A percentile compares a stretch with the other conserved stretches of the same genome.
Evolutionary conservation across 345 rosid species (phyloP).

Genomic region (Boechera retrofracta): DNA sequence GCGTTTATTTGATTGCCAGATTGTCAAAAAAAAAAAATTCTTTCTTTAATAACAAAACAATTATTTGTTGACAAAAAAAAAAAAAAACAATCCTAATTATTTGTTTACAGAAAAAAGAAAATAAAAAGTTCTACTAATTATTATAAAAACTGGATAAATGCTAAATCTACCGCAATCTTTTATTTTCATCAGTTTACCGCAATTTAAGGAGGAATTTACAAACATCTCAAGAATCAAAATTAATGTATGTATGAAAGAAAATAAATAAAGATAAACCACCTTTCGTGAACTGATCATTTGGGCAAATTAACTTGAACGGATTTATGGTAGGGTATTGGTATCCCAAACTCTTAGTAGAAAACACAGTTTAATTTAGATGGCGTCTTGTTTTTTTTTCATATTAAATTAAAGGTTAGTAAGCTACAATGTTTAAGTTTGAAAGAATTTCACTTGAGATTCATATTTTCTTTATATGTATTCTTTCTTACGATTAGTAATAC

Average conservation of each 20-base stretch:
- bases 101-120: not conserved
- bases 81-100: not conserved
- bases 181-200: constrained; percentile 18
- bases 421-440: not conserved
- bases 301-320: not conserved
- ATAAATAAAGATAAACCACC: not conserved
- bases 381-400: not conserved
- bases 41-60: not conserved
- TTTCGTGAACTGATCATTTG: constrained; percentile 9
- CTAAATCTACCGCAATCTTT: constrained; percentile 20
- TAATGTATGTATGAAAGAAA: not conserved
- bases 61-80: not conserved
- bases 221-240: not conserved
- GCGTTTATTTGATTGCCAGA: constrained; percentile 72
- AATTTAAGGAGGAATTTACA: not conserved
- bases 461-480: not conserved
- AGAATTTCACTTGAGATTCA: not conserved
- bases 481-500: not conserved
- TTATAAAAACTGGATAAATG: not conserved
- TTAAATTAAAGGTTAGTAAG: not conserved
- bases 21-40: constrained; percentile 11
- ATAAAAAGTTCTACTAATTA: not conserved
- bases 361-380: not conserved
- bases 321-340: too few species aligned
- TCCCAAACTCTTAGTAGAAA: too few species aligned